These are phyloP conservation scores for Globisporangium orthogonon DNA, from an alignment of 352 stramenopile species.

Conservation along the genomic window DNA sequence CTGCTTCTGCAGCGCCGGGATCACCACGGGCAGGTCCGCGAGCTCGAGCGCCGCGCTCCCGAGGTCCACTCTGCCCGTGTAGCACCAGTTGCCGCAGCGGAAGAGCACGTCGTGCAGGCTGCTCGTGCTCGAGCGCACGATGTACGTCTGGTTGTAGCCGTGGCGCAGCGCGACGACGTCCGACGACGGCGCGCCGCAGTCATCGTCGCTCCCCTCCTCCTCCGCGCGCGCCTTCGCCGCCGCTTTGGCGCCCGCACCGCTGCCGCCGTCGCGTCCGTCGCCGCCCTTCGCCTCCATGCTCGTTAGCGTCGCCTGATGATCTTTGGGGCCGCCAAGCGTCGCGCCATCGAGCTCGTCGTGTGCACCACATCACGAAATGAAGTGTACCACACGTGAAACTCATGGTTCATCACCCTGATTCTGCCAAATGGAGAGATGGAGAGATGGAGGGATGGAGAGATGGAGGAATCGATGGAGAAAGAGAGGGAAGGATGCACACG, in stretches of 20 bases:
- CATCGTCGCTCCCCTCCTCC: conserved; percentile 33
- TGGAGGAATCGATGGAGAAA: no score
- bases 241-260: conserved; percentile 13
- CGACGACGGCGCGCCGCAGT: conserved; percentile 40
- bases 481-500: no score
- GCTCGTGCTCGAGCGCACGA: conserved; percentile 66
- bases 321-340: no score
- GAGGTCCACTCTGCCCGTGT: conserved; percentile 88
- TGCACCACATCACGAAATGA: not conserved
- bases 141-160: conserved; percentile 92
- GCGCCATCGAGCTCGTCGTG: no score
- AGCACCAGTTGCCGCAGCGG: conserved; percentile 94
- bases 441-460: no score
- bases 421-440: no score
- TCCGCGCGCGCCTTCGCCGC: conserved; percentile 20
- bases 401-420: no score
- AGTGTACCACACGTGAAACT: no score
- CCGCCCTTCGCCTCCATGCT: conserved; percentile 58
- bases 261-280: conserved; percentile 15
- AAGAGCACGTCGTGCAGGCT: conserved; percentile 90
- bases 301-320: not conserved
- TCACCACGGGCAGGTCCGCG: conserved; percentile 82
- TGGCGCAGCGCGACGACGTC: conserved; percentile 75
- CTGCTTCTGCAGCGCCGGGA: conserved; percentile 92
- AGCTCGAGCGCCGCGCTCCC: conserved; percentile 76